A percentile compares a stretch with the other conserved stretches of the same genome.
Evolutionary conservation across 2,329 filamentous ascomycete species (phyloP).

Genomic region (Neonectria hederae): DNA sequence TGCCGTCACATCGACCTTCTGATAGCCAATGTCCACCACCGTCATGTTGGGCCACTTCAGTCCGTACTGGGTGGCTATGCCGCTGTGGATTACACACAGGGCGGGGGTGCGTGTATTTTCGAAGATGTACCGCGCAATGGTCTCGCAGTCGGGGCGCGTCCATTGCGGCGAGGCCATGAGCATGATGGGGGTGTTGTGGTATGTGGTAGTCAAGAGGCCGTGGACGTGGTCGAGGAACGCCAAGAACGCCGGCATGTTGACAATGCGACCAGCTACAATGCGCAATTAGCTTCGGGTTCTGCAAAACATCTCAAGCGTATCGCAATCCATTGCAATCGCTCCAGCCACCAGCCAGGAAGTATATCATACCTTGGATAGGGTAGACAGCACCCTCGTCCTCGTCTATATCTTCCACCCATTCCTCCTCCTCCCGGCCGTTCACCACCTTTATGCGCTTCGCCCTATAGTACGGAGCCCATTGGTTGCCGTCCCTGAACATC

Average conservation of each 20-base stretch:
- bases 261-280: slow-evolving; percentile 75
- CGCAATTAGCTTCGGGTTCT: slow-evolving; percentile 25
- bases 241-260: slow-evolving; percentile 92
- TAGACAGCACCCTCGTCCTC: slow-evolving; percentile 90
- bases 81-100: slow-evolving; percentile 89
- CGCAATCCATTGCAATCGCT: slow-evolving; percentile 13
- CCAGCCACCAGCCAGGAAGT: not conserved
- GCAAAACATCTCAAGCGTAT: not conserved
- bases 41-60: slow-evolving; percentile 79
- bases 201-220: slow-evolving; percentile 86
- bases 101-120: slow-evolving; percentile 96
- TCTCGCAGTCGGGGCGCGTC: slow-evolving; percentile 87
- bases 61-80: slow-evolving; percentile 87
- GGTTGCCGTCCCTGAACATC: slow-evolving; percentile 91
- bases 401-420: slow-evolving; percentile 89
- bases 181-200: slow-evolving; percentile 95
- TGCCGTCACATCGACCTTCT: slow-evolving; percentile 93
- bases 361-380: slow-evolving; percentile 71
- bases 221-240: slow-evolving; percentile 94
- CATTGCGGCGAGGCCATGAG: slow-evolving; percentile 90
- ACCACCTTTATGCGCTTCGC: slow-evolving; percentile 68
- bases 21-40: slow-evolving; percentile 88
- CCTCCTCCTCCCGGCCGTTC: slow-evolving; percentile 63
- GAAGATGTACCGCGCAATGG: slow-evolving; percentile 92
- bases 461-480: slow-evolving; percentile 80